Conservation (phyloP, 108 stramenopile species). For the Discostella stelligeroides region DNA sequence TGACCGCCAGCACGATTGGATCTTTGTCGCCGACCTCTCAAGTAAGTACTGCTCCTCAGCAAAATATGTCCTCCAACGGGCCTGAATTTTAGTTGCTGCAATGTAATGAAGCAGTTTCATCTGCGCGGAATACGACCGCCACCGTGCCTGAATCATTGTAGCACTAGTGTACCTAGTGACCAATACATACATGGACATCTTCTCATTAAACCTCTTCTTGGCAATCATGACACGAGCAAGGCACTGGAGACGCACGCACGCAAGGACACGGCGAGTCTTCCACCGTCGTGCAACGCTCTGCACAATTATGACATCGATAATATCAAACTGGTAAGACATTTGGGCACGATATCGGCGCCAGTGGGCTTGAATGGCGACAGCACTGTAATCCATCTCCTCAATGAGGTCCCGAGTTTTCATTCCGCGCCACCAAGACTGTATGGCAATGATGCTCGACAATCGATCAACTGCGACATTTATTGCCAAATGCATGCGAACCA, state of each 20-base stretch:
- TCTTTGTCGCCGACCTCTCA: slow-evolving; percentile 30
- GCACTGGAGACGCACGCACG: slow-evolving; percentile 38
- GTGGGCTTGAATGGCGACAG: slow-evolving; percentile 57
- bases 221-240: slow-evolving; percentile 26
- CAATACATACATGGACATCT: slow-evolving; percentile 26
- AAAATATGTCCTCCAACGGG: slow-evolving; percentile 53
- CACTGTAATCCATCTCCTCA: slow-evolving; percentile 35
- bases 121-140: slow-evolving; percentile 59
- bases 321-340: slow-evolving; percentile 52
- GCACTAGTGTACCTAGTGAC: slow-evolving; percentile 41
- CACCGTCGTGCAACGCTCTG: slow-evolving; percentile 58
- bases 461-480: slow-evolving; percentile 44
- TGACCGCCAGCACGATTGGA: slow-evolving; percentile 57
- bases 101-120: slow-evolving; percentile 52
- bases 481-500: slow-evolving; percentile 54
- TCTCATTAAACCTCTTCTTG: slow-evolving; percentile 25
- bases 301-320: slow-evolving; percentile 71
- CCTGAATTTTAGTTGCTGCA: slow-evolving; percentile 58
- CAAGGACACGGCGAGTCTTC: slow-evolving; percentile 20
- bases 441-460: slow-evolving; percentile 47
- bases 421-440: slow-evolving; percentile 60
- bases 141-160: slow-evolving; percentile 57
- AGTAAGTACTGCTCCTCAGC: slow-evolving; percentile 8
- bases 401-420: slow-evolving; percentile 36
- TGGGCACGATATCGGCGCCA: slow-evolving; percentile 61